Percentiles rank a stretch among this genome's conserved stretches.
phyloP scores from a whole-genome alignment of 2,329 filamentous ascomycete genomes.

The Coniochaeta hoffmannii region DNA sequence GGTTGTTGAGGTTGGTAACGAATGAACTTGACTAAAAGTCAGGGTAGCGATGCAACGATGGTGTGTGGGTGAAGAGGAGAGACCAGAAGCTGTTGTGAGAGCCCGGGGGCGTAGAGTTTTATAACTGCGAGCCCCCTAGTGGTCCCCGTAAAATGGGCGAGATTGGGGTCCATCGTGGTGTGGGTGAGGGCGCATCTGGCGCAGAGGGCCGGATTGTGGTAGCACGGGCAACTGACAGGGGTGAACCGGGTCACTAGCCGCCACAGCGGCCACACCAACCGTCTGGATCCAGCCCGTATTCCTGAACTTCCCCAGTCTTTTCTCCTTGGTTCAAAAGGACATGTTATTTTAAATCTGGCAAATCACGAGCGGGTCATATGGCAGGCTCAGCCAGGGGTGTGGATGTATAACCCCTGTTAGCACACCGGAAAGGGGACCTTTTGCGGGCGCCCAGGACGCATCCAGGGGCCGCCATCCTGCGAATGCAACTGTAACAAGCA shows the following conservation, averaged over 20 bases:
- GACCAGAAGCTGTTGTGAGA: conserved; percentile 19
- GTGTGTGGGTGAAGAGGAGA: conserved; percentile 42
- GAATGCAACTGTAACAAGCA: not conserved
- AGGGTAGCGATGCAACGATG: conserved; percentile 35
- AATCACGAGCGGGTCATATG: not conserved
- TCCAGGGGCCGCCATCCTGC: not conserved
- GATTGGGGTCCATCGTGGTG: not conserved
- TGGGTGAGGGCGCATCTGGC: not conserved
- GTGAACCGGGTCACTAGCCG: not conserved
- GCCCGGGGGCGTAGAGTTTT: conserved; percentile 35
- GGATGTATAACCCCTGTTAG: not conserved
- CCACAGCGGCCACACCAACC: not conserved
- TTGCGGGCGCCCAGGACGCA: too few species aligned
- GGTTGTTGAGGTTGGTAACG: conserved; percentile 33
- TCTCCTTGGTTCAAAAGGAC: not conserved
- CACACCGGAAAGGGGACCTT: not conserved
- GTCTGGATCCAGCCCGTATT: not conserved
- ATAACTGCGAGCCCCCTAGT: conserved; percentile 23
- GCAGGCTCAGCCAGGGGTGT: not conserved
- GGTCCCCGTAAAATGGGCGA: not conserved
- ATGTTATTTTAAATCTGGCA: not conserved
- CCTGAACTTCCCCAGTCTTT: not conserved
- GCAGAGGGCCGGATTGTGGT: not conserved
- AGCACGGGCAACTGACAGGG: not conserved
- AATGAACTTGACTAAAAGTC: conserved; percentile 54